Evolutionary conservation across 805 yeast genomes (phyloP), one percentile per base, ranked within the genome.

Genomic region (Saccharomyces kudriavzevii): DNA sequence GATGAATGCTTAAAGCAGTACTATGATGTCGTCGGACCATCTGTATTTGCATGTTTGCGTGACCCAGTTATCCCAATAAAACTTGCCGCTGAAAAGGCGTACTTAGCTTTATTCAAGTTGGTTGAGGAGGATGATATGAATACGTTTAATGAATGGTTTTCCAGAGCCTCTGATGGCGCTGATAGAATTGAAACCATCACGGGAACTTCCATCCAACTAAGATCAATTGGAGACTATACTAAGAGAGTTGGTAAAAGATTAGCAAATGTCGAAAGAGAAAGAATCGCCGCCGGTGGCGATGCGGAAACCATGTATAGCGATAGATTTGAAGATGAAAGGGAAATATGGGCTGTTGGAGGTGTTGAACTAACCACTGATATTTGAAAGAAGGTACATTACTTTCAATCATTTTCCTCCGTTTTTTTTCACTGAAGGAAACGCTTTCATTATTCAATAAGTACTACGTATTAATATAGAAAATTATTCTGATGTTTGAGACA

Each of bases 31-130:
- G 61, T 92, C 50, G 88, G 79, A 3, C 89, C 94, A 13, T 75
- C 88, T 11, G 83, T 90, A 1, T 92, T 92, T 67, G 74, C 85
- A 0, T 84, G 94, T 67, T 85, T 92, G 45, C 78, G 99, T 59
- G 97, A 91, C 64, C 77, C 84, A n/a, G 76, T 88, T 49, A 89
- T 92, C 63, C 97, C 99, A 4, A 84, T 92, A 60, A 91, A 90
- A 64, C 76, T 92, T 57, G 97, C 97, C 1, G 96, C 96, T 6
- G 99, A 92, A 68, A 89, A 89, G 73, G 90, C 95, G 0, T 90
- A 79, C 68, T 67, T 91, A 59, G 81, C 88, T 1, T 66, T 89
- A 17, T 85, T 90, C 70, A 75, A 79, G 49, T 73, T 92, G 60
- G 84, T 87, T 30, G 88, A 85, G 27, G 96, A 87, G 57, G 79